Evolutionary conservation across 1,284 basidiomycete genomes (phyloP), one percentile per base, ranked within the genome.

Genomic region (Anthracocystis walkeri): DNA sequence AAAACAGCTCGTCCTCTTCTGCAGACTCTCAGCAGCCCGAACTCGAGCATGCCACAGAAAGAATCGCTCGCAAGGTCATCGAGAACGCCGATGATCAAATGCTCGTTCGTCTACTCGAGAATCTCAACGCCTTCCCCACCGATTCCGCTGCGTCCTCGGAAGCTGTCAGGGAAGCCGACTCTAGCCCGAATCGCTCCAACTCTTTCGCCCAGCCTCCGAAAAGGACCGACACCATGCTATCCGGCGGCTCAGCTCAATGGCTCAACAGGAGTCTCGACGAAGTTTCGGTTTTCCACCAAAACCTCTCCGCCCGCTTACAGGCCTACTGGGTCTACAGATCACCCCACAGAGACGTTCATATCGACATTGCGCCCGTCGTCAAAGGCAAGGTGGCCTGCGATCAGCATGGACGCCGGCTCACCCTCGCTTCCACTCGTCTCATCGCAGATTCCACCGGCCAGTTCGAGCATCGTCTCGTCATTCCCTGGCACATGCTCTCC

Each of bases 321-420:
- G 77, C 68, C 38, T 81, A 81, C 29, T 82, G 80, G 80, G 75
- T 77, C 40, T 81, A 80, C 42, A 63, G 79, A 38, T 75, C 65
- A 4, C 65, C 72, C 1, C 52, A 69, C 33, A 58, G 64, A 14
- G 65, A 77, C 16, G 76, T 82, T 10, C 56, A 59, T 25, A 67
- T 82, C 50, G 79, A 82, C 27, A 46, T 82, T 16, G 48, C 71
- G 1, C 75, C 78, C 25, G 56, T 78, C 51, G 62, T 78, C 41
- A 65, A 67, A 10, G 75, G 68, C 38, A 20, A 55, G 4, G 46
- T 65, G 11, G 63, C 66, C 4, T 46, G 61, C 44, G 64, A 63
- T 14, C 27, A 64, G 27, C 38, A 58, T 0, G 77, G 69, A 5
- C 38, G 46, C 10, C 65, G 55, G 18, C 50, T 73, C 35, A 57